Evolutionary conservation across 31 red algal species (phyloP), one percentile per base, ranked within the genome.

Genomic region (Porphyra umbilicalis): DNA sequence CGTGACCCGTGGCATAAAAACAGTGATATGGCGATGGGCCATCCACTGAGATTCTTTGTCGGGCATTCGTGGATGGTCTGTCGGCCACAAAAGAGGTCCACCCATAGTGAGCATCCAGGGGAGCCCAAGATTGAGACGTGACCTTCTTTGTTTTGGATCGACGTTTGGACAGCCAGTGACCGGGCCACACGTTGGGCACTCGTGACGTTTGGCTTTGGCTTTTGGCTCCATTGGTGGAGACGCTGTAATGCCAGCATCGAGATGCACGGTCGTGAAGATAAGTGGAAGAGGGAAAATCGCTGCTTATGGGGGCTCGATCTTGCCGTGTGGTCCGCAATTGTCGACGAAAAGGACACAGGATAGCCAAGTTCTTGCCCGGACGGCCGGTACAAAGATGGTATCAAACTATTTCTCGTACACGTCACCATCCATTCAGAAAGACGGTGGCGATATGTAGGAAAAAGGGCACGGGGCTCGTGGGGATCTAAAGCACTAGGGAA

Each of bases 281-380:
- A 77, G 79, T 8, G 85, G 85, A 44, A 87, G 79, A 8, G 38
- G 10, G 8, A 87, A 36, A 71, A 34, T 74, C 34, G 6, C 36
- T 44, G 30, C 29, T 82, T 75, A 34, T 33, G 34, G 36, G 10
- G 11, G 36, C 34, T 35, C 16, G 6, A 32, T 10, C 33, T 87
- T 77, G 9, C 76, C 38, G 75, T 87, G 80, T 82, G 85, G 14
- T 10, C 85, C 38, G 39, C 85, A 87, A 20, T 83, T 82, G 42
- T 87, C 85, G 1, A 57, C 33, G 29, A 75, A 38, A 30, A 83
- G 32, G 42, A 37, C 33, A 68, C 13, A 7, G 32, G 37, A 9
- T 15, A 36, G 9, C 32, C 33, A 79, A 7, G 83, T 36, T 80
- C 37, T 36, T 9, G 76, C 36, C 32, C 14, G 31, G 10, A 85